Evolutionary conservation across 2,329 filamentous ascomycete genomes (phyloP), one percentile per base, ranked within the genome.

Genomic region (Aureobasidium uvarum): DNA sequence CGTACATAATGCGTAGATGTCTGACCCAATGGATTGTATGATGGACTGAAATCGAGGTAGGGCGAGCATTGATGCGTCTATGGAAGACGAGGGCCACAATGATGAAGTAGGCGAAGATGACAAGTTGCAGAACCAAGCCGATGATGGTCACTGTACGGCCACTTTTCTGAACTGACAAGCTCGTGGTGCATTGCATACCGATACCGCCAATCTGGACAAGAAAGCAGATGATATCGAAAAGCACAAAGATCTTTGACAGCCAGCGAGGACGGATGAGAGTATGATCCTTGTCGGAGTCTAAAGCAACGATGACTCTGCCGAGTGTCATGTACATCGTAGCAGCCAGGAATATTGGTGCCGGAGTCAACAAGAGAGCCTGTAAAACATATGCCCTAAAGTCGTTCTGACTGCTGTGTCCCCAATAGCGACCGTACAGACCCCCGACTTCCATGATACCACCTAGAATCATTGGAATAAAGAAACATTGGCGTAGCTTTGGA

Each of bases 181-280:
- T 28, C 7, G 46, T 63, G 11, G 59, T 41, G 13, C 31, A n/a
- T 18, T 52, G 46, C 59, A 63, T 52, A 18, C 82, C 82, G 31
- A 74, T 75, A 20, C 75, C 76, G 14, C 33, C 43, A 7, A 63
- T 69, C 71, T 87, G 84, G 3, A 85, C 72, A 2, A 80, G 33
- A 70, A 87, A 83, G 2, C 81, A 82, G 10, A 84, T 55, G 5
- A 86, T 71, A 68, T 87, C 85, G 43, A 83, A 82, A 4, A 72
- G 58, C 5, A 87, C 83, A 66, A 87, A 87, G 48, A 82, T 75
- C 62, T 79, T 82, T 3, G 84, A 85, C 6, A 86, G 72, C 78
- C 80, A 81, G 8, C 66, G 75, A 0, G 76, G 73, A 1, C 75
- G 70, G 45, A 84, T 75, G n/a, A 82, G 67, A 0, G 81, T 79